These are phyloP conservation scores for Oryza glaberrima DNA, from an alignment of 176 grass and related monocot species.

Conservation along the genomic window DNA sequence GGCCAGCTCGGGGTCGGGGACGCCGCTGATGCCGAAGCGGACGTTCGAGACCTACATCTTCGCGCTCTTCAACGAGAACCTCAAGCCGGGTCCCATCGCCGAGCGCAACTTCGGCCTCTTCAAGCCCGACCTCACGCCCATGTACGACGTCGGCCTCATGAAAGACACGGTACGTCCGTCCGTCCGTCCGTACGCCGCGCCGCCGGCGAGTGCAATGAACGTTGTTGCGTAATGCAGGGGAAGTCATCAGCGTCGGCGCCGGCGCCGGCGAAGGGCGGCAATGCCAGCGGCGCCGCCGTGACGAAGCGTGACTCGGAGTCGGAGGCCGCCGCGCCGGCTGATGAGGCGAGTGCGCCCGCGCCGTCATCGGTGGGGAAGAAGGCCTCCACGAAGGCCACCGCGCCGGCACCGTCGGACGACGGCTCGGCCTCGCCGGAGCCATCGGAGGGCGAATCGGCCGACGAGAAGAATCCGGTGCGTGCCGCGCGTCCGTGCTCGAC, in stretches of 20 bases:
- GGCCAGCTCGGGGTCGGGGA: constrained; percentile 54
- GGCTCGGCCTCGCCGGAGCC: neutral
- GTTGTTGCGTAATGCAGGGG: neutral
- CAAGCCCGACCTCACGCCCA: constrained; percentile 61
- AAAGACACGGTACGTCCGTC: constrained; percentile 41
- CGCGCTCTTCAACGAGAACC: constrained; percentile 82
- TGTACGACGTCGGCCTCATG: constrained; percentile 81
- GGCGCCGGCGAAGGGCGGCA: neutral
- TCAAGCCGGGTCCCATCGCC: constrained; percentile 84
- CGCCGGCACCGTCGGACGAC: neutral
- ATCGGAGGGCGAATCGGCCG: constrained; percentile 2
- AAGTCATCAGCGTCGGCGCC: neutral
- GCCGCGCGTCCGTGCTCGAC: neutral
- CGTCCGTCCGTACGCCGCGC: no score
- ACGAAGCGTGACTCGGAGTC: neutral
- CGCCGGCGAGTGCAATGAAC: no score
- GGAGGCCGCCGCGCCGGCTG: neutral
- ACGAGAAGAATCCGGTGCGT: constrained; percentile 27
- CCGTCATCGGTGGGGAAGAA: neutral
- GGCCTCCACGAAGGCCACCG: neutral
- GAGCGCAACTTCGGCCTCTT: constrained; percentile 88
- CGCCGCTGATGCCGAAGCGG: constrained; percentile 78
- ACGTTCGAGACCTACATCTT: constrained; percentile 93
- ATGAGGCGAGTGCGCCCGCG: neutral
- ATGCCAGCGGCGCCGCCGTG: neutral